These are phyloP conservation scores for Psilocybe subaeruginosa DNA, from an alignment of 768 basidiomycete genomes.

Conservation along the genomic window DNA sequence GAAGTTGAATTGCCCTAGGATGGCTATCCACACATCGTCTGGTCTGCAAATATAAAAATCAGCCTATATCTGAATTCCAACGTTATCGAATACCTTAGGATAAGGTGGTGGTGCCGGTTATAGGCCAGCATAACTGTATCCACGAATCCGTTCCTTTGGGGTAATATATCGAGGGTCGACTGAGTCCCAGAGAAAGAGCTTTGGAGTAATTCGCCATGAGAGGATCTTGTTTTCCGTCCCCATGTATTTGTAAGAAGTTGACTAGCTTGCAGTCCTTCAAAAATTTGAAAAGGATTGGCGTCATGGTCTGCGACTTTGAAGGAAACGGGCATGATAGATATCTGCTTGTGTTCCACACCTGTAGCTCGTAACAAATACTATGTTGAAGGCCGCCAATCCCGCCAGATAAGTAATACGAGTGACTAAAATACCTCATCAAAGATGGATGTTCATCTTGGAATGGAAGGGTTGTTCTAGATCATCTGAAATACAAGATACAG, in stretches of 20 bases:
- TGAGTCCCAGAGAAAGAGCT: background rate
- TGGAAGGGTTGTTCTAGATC: too few relatives aligned
- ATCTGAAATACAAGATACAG: too few relatives aligned
- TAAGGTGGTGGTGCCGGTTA: constrained; percentile 17
- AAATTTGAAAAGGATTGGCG: background rate
- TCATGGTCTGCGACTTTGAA: constrained; percentile 11
- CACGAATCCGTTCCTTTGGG: constrained; percentile 14
- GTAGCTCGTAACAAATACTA: too few relatives aligned
- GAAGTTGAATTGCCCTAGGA: constrained; percentile 37
- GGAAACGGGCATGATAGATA: constrained; percentile 13
- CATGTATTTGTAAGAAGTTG: constrained; percentile 2
- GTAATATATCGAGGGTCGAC: background rate
- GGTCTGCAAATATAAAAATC: constrained; percentile 6
- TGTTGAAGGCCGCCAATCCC: too few relatives aligned
- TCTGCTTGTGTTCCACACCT: too few relatives aligned
- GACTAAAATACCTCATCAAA: too few relatives aligned
- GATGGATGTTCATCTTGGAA: too few relatives aligned
- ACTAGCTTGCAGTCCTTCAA: background rate
- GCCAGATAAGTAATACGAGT: too few relatives aligned
- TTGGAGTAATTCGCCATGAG: background rate
- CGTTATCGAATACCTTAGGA: constrained; percentile 4
- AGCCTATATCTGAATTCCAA: background rate
- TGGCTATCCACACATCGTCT: constrained; percentile 41
- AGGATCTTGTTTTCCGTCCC: background rate
- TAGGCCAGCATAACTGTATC: constrained; percentile 16